Percentiles rank a stretch among this genome's conserved stretches.
Evolutionary conservation across 2,329 filamentous ascomycete genomes (phyloP).

Genomic region (Arthrobotrys megalospora): DNA sequence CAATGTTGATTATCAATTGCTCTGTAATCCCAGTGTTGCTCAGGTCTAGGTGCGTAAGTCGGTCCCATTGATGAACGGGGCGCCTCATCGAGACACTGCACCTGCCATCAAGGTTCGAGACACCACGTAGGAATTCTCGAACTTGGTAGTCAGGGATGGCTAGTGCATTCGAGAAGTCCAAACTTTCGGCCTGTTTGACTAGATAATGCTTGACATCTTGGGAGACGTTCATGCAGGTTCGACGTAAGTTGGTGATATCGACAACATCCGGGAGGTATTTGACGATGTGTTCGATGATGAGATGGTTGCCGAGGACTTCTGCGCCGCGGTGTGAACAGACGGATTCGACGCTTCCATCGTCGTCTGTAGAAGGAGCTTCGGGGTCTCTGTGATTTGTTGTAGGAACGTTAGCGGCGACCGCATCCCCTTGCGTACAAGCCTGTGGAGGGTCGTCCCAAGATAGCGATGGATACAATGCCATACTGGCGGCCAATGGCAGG

Average conservation of each 20-base stretch:
- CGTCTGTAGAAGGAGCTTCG: not conserved
- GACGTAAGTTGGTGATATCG: slow-evolving; percentile 48
- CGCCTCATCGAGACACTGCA: not conserved
- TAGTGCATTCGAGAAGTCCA: slow-evolving; percentile 46
- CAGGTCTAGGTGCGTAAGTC: slow-evolving; percentile 44
- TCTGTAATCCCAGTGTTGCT: slow-evolving; percentile 52
- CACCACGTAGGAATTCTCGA: slow-evolving; percentile 41
- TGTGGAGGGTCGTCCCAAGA: not conserved
- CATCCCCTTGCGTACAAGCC: not conserved
- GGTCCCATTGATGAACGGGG: slow-evolving; percentile 41
- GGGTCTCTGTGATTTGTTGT: not conserved
- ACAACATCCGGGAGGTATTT: slow-evolving; percentile 52
- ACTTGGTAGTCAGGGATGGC: slow-evolving; percentile 36
- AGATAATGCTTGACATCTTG: slow-evolving; percentile 47
- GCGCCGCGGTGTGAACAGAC: slow-evolving; percentile 23
- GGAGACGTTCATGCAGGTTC: slow-evolving; percentile 26
- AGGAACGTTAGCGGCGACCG: no score
- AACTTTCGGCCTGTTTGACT: slow-evolving; percentile 29
- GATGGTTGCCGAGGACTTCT: slow-evolving; percentile 50
- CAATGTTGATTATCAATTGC: slow-evolving; percentile 42
- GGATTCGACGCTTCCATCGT: not conserved
- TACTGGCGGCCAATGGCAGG: not conserved
- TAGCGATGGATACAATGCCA: not conserved
- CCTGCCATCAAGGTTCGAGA: slow-evolving; percentile 14
- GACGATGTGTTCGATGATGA: slow-evolving; percentile 53